Base-by-base conservation (phyloP, 2,329 filamentous ascomycete genomes). In the Pezizomycotina sp. region DNA sequence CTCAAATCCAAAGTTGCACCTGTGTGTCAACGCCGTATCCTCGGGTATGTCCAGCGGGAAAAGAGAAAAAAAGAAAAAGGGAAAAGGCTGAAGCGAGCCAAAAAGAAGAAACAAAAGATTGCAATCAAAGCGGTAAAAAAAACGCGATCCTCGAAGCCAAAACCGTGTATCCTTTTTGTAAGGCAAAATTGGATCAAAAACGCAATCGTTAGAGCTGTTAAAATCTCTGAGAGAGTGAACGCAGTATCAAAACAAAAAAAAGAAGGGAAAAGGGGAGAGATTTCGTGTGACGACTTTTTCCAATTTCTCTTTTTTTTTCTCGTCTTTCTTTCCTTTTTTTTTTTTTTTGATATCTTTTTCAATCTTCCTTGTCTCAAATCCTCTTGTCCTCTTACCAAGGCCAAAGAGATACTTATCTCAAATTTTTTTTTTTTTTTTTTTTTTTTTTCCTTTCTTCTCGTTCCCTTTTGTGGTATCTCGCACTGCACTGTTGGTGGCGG, bases 351-450 rank as follows among this genome's bases (percentile, higher is more conserved):
- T n/a, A n/a, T n/a, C n/a, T n/a, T n/a, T n/a, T 5, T 19, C 27
- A 15, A 10, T 7, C 13, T 3, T 2, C n/a, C 27, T 3, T 8
- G 14, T 28, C 27, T 29, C 13, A 29, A 7, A 15, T 18, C 27
- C 13, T 29, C n/a, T 29, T 29, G 16, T 14, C 13, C 13, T 7
- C 20, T 29, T 16, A 19, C 20, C 20, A 18, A 29, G 20, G 16
- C 20, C 7, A 15, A n/a, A n/a, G 27, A 19, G 13, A 14, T 23
- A 27, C 18, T 32, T n/a, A 21, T 37, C 33, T 32, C 7, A 13
- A 28, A 24, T 27, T 24, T 26, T 16, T 10, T 36, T 38, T 31
- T 42, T 42, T 27, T 27, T 15, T 20, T 28, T 30, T 12, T 13
- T 34, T 9, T 16, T 30, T 40, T 30, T 30, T 24, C 15, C 27